A percentile compares a stretch with the other conserved stretches of the same genome.
Evolutionary conservation across 225 moss, liverwort and hornwort species (phyloP).

Genomic region (Physcomitrellopsis africana): DNA sequence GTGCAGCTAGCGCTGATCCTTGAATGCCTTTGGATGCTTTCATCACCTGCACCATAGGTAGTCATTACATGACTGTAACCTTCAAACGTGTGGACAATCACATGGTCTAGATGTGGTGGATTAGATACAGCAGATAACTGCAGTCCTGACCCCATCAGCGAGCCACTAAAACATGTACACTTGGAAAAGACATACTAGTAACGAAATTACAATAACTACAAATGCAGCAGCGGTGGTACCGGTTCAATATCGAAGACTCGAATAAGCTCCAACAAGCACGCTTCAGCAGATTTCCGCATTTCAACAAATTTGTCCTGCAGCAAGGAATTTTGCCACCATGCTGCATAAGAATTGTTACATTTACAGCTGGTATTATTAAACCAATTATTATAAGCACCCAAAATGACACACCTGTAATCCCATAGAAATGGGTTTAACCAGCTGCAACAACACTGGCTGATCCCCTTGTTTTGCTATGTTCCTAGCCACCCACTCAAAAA

Average conservation of each 20-base stretch:
- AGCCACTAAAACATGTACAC: slow-evolving; percentile 1
- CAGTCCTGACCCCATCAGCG: neutral
- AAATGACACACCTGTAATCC: slow-evolving; percentile 55
- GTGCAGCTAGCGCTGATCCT: slow-evolving; percentile 61
- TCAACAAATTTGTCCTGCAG: slow-evolving; percentile 88
- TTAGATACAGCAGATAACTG: neutral
- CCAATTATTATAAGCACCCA: neutral
- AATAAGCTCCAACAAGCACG: slow-evolving; percentile 70
- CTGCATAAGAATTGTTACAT: slow-evolving; percentile 15
- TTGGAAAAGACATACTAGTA: neutral
- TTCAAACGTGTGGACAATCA: neutral
- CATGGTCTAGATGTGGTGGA: neutral
- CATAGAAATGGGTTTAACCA: slow-evolving; percentile 73
- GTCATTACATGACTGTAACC: neutral
- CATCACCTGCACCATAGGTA: slow-evolving; percentile 49
- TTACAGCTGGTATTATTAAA: neutral
- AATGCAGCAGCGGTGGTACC: slow-evolving; percentile 31
- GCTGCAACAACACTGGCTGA: slow-evolving; percentile 67
- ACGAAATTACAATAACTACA: neutral
- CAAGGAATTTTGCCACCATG: slow-evolving; percentile 20
- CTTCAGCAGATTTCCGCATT: slow-evolving; percentile 87
- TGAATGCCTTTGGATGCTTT: slow-evolving; percentile 78
- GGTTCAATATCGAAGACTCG: slow-evolving; percentile 71
- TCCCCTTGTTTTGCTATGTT: slow-evolving; percentile 69
- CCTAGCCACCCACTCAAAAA: slow-evolving; percentile 87